Percentiles rank a stretch among this genome's conserved stretches.
Conservation (phyloP, 345 rosid species). For the Linum usitatissimum region DNA sequence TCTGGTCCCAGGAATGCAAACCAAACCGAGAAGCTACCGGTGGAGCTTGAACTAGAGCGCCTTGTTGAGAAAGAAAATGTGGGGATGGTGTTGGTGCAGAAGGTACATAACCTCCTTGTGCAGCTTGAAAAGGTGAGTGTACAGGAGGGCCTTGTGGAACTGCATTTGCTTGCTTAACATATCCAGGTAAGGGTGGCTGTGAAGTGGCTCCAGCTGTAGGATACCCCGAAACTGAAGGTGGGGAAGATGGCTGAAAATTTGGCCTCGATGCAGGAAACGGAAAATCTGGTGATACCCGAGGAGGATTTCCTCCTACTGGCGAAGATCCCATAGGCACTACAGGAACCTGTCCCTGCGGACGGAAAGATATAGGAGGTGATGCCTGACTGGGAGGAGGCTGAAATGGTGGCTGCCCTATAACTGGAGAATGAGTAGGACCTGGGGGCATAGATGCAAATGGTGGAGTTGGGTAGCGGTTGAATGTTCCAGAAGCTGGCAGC, state of each 20-base stretch:
- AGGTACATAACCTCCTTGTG: constrained; percentile 41
- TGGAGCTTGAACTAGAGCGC: constrained; percentile 39
- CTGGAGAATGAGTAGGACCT: constrained; percentile 29
- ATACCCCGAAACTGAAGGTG: constrained; percentile 31
- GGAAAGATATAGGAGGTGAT: constrained; percentile 30
- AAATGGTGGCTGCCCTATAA: constrained; percentile 41
- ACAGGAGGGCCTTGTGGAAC: constrained; percentile 37
- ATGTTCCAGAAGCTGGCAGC: constrained; percentile 40
- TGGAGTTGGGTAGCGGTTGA: constrained; percentile 47
- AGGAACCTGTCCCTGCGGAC: constrained; percentile 40
- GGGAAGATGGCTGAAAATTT: constrained; percentile 41
- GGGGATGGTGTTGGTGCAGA: constrained; percentile 33
- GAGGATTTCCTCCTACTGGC: constrained; percentile 25
- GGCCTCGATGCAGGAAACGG: constrained; percentile 28
- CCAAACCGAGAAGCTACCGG: constrained; percentile 31
- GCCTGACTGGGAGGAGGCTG: constrained; percentile 48
- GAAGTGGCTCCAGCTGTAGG: constrained; percentile 27
- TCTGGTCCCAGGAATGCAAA: constrained; percentile 38
- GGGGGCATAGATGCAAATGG: constrained; percentile 37
- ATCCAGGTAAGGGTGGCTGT: constrained; percentile 55
- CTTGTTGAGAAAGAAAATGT: constrained; percentile 41
- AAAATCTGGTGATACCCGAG: constrained; percentile 25
- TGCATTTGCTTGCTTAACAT: constrained; percentile 37
- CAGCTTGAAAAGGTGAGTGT: constrained; percentile 41
- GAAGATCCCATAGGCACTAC: constrained; percentile 57